Base-by-base conservation (phyloP, 805 yeast species). In the Grigorovia humatica region DNA sequence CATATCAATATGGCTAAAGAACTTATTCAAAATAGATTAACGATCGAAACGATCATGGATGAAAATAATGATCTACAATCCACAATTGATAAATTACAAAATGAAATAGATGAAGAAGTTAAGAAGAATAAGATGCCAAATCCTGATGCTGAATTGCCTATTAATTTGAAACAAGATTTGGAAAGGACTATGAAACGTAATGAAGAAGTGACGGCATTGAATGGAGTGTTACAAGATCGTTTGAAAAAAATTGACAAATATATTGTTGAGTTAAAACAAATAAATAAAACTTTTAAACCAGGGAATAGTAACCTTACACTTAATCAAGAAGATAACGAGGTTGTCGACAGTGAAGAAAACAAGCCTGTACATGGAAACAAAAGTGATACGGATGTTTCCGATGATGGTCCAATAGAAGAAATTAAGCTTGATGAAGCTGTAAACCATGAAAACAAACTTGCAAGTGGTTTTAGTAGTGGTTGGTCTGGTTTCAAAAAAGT, bases 1-100 rank as follows among this genome's bases (percentile, higher is more conserved):
- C 97, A 93, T 66, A 79, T 89, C 30, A 85, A 80, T 51, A 79
- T 89, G 42, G 95, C 96, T 4, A 91, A 90, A 68, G 88, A 82
- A 57, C 80, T 93, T 82, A 88, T 91, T 38, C 80, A 80, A 56
- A 83, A 86, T 43, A 82, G 93, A 61, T 78, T 90, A 43, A 77
- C 74, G 50, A 73, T 85, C 27, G 96, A 95, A 2, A 83, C 84
- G 38, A 66, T 91, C 27, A 73, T 77, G 48, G 91, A 87, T 59
- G 95, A 88, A 53, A 86, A 87, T 54, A 75, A 71, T 27, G 86
- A 82, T 46, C 69, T 89, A 48, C 64, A 70, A 29, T 63, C 65
- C 1, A 77, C 74, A 50, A 76, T 83, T 43, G 68, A 65, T 1
- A 79, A 75, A 11, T 68, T 83, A 46, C 73, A 73, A 46, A 59